phyloP scores from a whole-genome alignment of 805 yeast genomes.

The Teunomyces pallodes region DNA sequence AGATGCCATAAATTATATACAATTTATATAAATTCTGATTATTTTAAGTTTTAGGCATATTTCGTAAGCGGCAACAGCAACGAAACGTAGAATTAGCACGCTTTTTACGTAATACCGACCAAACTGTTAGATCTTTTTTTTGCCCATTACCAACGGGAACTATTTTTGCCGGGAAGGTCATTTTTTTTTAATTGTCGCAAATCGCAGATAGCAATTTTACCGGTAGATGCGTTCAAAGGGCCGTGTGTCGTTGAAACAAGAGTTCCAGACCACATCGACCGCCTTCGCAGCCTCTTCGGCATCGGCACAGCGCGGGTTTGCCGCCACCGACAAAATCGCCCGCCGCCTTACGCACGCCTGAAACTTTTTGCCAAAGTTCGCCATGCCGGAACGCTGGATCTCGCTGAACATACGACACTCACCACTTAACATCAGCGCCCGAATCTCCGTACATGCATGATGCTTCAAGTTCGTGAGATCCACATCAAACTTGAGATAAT shows the following conservation, averaged over 20 bases:
- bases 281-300: constrained; percentile 71
- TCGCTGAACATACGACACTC: constrained; percentile 92
- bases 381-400: constrained; percentile 54
- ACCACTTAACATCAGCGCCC: constrained; percentile 91
- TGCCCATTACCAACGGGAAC: neutral
- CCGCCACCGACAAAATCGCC: constrained; percentile 79
- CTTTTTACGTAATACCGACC: neutral
- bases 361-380: constrained; percentile 71
- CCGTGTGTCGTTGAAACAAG: constrained; percentile 91
- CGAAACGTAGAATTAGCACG: neutral
- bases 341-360: constrained; percentile 89
- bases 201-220: constrained; percentile 23
- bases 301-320: constrained; percentile 78
- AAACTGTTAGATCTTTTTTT: neutral
- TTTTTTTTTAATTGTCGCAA: neutral
- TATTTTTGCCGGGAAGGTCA: no score
- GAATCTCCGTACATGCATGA: constrained; percentile 95
- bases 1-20: no score
- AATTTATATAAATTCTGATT: no score
- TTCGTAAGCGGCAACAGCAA: neutral
- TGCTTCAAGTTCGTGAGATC: constrained; percentile 84
- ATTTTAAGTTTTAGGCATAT: no score
- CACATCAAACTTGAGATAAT: constrained; percentile 81
- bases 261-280: constrained; percentile 86
- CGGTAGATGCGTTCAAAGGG: constrained; percentile 92